Conservation (phyloP, 2,329 filamentous ascomycete species). For the Westerdykella sp. region DNA sequence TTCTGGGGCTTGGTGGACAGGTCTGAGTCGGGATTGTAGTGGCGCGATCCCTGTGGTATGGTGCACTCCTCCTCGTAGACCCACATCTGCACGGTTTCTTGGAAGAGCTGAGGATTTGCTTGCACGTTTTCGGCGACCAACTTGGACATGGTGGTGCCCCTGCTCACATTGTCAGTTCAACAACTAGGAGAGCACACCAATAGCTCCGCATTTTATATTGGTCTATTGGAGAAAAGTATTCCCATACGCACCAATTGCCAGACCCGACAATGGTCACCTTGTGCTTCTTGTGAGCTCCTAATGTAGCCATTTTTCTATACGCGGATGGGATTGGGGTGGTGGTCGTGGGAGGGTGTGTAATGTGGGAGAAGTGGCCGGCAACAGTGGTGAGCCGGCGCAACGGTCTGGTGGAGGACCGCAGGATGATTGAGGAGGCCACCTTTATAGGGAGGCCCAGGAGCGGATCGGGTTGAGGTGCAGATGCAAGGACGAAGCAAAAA, state of each 20-base stretch:
- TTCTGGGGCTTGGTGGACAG: conserved; percentile 66
- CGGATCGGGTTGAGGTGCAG: too few species aligned
- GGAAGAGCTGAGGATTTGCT: conserved; percentile 72
- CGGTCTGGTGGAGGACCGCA: not conserved
- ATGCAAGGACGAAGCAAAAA: too few species aligned
- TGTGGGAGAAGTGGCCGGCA: not conserved
- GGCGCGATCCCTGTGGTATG: conserved; percentile 63
- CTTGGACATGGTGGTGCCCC: conserved; percentile 96
- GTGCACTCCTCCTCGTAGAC: conserved; percentile 90
- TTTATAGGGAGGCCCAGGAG: not conserved
- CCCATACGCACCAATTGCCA: conserved; percentile 72
- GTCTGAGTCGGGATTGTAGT: conserved; percentile 59
- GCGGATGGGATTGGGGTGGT: not conserved
- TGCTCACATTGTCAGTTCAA: conserved; percentile 32
- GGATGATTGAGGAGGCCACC: not conserved
- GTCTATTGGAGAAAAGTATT: not conserved
- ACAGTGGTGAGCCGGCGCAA: not conserved
- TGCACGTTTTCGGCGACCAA: conserved; percentile 90
- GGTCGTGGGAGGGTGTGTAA: not conserved
- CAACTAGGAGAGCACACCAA: too few species aligned
- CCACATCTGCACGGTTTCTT: conserved; percentile 95
- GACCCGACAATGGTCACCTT: conserved; percentile 92
- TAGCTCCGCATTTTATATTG: too few species aligned
- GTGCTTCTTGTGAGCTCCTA: conserved; percentile 63
- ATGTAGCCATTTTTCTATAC: conserved; percentile 41